Evolutionary conservation across 257 asterid genomes (phyloP).

Genomic region (Primulina eburnea): DNA sequence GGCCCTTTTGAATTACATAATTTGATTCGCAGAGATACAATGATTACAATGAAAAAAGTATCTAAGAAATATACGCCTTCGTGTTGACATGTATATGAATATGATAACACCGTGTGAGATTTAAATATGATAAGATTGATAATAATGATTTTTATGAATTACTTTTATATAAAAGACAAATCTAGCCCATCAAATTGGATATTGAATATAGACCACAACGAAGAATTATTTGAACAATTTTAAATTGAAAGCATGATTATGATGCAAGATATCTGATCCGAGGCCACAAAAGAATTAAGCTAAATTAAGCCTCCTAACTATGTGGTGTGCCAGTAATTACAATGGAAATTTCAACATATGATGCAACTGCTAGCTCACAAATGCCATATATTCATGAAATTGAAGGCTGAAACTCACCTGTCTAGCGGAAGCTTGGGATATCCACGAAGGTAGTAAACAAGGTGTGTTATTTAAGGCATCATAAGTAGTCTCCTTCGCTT

Average conservation of each 20-base stretch:
- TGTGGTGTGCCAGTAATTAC: constrained; percentile 5
- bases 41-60: too few relatives aligned
- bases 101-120: too few relatives aligned
- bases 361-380: constrained; percentile 16
- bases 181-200: not conserved
- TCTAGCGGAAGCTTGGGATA: constrained; percentile 97
- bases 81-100: not conserved
- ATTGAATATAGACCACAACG: not conserved
- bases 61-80: not conserved
- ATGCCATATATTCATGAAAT: constrained; percentile 13
- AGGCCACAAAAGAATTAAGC: constrained; percentile 16
- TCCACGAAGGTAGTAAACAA: constrained; percentile 95
- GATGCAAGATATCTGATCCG: constrained; percentile 17
- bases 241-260: not conserved
- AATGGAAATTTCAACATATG: constrained; percentile 7
- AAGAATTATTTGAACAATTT: not conserved
- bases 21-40: too few relatives aligned
- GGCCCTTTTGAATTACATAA: too few relatives aligned
- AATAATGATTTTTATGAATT: not conserved
- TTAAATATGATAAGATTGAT: not conserved
- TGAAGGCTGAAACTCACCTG: constrained; percentile 58
- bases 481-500: constrained; percentile 96
- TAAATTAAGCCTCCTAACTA: constrained; percentile 8
- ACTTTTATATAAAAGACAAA: not conserved
- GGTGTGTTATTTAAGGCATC: constrained; percentile 90